Evolutionary conservation across 805 yeast species (phyloP).

Genomic region (Soucietia sequanensis): DNA sequence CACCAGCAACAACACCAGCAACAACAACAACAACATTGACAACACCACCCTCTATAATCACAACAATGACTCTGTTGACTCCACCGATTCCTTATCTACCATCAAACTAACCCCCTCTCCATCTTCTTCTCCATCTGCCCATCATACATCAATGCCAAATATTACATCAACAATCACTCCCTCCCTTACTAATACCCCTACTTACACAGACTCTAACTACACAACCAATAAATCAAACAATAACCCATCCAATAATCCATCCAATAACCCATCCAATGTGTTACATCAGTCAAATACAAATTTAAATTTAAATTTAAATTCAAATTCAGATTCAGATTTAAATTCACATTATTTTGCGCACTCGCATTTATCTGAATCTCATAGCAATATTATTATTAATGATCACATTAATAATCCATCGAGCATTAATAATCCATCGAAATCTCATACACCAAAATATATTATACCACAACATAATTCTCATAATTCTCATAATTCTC

Average conservation of each 20-base stretch:
- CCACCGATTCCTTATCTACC: constrained; percentile 10
- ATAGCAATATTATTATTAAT: too few species aligned
- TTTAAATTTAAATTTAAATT: too few species aligned
- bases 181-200: not conserved
- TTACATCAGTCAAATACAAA: too few species aligned
- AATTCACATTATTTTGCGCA: not conserved
- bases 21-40: not conserved
- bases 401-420: too few species aligned
- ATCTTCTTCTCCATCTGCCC: not conserved
- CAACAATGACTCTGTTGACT: constrained; percentile 9
- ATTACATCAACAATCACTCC: not conserved
- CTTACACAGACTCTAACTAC: not conserved
- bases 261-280: too few species aligned
- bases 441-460: not conserved
- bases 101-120: constrained; percentile 8
- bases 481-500: too few species aligned
- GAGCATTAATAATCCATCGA: not conserved
- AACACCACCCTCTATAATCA: not conserved
- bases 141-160: too few species aligned
- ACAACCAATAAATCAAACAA: too few species aligned
- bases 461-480: not conserved
- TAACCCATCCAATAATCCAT: too few species aligned
- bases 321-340: not conserved
- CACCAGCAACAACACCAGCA: not conserved
- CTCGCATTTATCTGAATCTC: too few species aligned